Conservation (phyloP, 2,329 filamentous ascomycete species). For the Penicillium sp. region DNA sequence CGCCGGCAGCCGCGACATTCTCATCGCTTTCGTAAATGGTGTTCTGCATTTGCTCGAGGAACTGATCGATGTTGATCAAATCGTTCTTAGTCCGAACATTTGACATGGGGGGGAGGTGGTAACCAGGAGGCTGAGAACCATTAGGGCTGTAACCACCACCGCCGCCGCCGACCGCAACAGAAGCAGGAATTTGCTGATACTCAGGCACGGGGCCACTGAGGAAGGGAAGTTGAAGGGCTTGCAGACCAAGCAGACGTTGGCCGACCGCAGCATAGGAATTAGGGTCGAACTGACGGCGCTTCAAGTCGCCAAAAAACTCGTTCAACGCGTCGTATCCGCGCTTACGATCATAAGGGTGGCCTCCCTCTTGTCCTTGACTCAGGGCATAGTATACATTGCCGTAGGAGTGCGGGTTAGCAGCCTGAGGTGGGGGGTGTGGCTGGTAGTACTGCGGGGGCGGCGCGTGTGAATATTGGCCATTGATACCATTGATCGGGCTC, state of each 20-base stretch:
- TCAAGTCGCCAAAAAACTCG: constrained; percentile 90
- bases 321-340: constrained; percentile 85
- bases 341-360: constrained; percentile 68
- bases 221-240: constrained; percentile 63
- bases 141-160: constrained; percentile 52
- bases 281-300: constrained; percentile 86
- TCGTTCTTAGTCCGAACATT: constrained; percentile 92
- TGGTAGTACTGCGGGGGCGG: constrained; percentile 53
- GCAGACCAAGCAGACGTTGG: constrained; percentile 78
- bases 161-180: constrained; percentile 55
- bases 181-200: constrained; percentile 52
- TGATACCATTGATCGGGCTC: constrained; percentile 49
- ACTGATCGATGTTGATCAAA: constrained; percentile 86
- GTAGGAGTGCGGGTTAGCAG: constrained; percentile 57
- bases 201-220: constrained; percentile 57
- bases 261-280: constrained; percentile 88
- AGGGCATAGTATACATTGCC: constrained; percentile 75
- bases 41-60: constrained; percentile 92
- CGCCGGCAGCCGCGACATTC: constrained; percentile 72
- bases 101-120: constrained; percentile 81
- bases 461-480: constrained; percentile 42
- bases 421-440: constrained; percentile 54
- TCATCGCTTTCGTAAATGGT: constrained; percentile 93
- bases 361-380: constrained; percentile 63
- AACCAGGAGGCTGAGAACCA: constrained; percentile 68